Evolutionary conservation across 2,329 filamentous ascomycete genomes (phyloP).

Genomic region (Aureobasidium sp.): DNA sequence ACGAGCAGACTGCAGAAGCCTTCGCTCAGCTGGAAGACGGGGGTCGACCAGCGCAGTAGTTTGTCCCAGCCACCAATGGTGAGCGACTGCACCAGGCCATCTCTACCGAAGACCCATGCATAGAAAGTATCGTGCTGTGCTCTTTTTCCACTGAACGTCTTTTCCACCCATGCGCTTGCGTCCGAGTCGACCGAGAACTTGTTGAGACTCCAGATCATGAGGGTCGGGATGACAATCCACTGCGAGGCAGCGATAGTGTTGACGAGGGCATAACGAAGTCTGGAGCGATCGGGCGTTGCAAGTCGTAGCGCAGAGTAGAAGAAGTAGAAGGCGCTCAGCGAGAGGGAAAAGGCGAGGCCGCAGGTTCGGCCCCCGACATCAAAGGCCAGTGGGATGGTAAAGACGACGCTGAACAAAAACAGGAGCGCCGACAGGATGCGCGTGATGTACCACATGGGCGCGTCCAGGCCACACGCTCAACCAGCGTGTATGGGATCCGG

Average conservation of each 20-base stretch:
- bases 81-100: conserved; percentile 71
- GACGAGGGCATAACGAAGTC: conserved; percentile 64
- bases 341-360: conserved; percentile 86
- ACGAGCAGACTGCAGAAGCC: conserved; percentile 95
- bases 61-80: conserved; percentile 86
- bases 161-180: conserved; percentile 69
- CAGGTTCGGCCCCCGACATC: conserved; percentile 95
- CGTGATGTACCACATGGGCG: conserved; percentile 66
- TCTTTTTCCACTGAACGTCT: conserved; percentile 63
- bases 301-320: conserved; percentile 75
- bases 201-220: conserved; percentile 92
- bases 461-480: conserved; percentile 12
- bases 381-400: conserved; percentile 94
- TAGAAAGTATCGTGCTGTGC: conserved; percentile 58
- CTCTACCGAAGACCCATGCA: conserved; percentile 83
- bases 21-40: conserved; percentile 88
- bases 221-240: conserved; percentile 75
- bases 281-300: conserved; percentile 69
- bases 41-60: conserved; percentile 79
- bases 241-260: conserved; percentile 67
- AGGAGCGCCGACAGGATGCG: conserved; percentile 70
- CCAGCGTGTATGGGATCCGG: conserved; percentile 10
- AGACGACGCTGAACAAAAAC: conserved; percentile 86
- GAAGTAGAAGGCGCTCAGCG: conserved; percentile 85
- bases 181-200: conserved; percentile 90